phyloP scores from a whole-genome alignment of 208 protist species.

The Wallacemonas sp. region DNA sequence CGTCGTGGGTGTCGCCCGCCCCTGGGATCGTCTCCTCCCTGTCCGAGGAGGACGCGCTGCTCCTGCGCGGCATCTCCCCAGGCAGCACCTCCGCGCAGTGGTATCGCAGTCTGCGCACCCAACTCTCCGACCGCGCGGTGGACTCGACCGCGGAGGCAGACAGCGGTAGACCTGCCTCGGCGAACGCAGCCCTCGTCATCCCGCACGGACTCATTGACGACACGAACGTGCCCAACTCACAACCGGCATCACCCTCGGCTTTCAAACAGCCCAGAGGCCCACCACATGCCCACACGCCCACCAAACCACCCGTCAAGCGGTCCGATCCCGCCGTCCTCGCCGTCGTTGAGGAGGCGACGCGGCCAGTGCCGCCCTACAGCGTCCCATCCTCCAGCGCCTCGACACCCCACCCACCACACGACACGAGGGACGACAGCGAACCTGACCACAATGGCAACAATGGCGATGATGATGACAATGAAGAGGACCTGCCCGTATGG shows the following conservation, averaged over 20 bases:
- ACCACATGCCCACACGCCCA: neutral
- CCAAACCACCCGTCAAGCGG: no score
- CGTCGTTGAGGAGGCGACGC: no score
- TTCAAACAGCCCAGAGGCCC: neutral
- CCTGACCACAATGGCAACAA: neutral
- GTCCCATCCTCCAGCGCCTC: no score
- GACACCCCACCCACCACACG: no score
- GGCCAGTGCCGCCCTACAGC: no score
- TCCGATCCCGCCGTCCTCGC: no score
- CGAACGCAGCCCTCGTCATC: slow-evolving; percentile 10
- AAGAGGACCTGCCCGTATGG: slow-evolving; percentile 4
- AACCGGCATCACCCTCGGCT: neutral
- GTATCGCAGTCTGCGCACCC: slow-evolving; percentile 33
- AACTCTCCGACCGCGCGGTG: slow-evolving; percentile 18
- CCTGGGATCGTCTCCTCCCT: slow-evolving; percentile 18
- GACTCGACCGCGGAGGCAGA: neutral
- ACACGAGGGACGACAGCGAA: no score
- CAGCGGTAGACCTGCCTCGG: slow-evolving; percentile 4
- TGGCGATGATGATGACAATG: neutral
- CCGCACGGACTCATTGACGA: neutral
- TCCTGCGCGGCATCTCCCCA: slow-evolving; percentile 56
- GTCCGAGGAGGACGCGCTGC: slow-evolving; percentile 47
- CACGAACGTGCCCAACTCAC: neutral
- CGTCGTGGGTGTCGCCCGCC: slow-evolving; percentile 3
- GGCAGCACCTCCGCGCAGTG: slow-evolving; percentile 44